Base-by-base conservation (phyloP, 108 stramenopile genomes). In the Discostella pseudostelligera region DNA sequence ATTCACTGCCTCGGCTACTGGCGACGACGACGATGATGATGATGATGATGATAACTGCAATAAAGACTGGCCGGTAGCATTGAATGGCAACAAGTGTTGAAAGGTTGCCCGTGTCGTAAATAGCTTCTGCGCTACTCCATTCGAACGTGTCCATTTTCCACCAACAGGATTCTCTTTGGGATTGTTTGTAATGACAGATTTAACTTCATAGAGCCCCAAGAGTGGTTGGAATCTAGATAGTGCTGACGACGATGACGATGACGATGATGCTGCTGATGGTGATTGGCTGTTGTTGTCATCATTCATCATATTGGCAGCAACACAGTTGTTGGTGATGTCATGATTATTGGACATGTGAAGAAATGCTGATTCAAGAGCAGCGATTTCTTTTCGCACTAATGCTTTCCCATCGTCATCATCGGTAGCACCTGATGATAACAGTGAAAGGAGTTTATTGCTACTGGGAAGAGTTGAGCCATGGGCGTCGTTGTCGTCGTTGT, bases 141-240 rank as follows among this genome's bases (percentile, higher is more conserved):
- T 78, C 3, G 70, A 51, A 12, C 89, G 81, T 28, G 89, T 87
- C 89, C 89, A 90, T 68, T 86, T 85, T 5, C 89, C 89, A 20
- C 89, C 89, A 19, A 87, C 89, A 8, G 89, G 89, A 68, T 87
- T 87, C 1, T 89, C 83, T 16, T 76, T 73, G 13, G 69, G 61
- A 22, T 59, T 78, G n/a, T 39, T 26, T 8, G 86, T 63, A 19
- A 81, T 19, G 11, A 83, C 82, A 39, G 56, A 68, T 26, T 79
- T 67, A 0, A 90, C 89, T 62, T 83, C 69, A 65, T 90, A 90
- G 10, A 79, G 67, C 46, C 86, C 89, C 12, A 90, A 16, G 17
- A 90, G 59, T 4, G 72, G 80, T 17, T 73, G 57, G 54, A 85
- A 88, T 56, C 58, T 37, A 8, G 42, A 43, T 8, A 43, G 42